These are phyloP conservation scores for Chaetomiaceae sp. DNA, from an alignment of 2,329 filamentous ascomycete species.

Conservation along the genomic window DNA sequence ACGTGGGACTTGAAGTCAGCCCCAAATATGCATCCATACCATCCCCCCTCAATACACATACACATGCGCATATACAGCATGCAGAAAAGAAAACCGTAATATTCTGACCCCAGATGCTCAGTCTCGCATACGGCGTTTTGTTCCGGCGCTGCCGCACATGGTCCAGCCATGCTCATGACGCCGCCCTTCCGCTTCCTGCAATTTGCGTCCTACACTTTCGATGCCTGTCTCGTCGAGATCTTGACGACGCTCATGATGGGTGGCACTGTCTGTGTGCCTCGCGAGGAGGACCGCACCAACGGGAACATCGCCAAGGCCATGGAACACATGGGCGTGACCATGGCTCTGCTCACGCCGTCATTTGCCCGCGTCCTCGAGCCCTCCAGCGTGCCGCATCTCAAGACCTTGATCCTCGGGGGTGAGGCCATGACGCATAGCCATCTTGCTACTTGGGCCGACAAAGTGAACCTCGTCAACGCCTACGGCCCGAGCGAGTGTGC, in stretches of 20 bases:
- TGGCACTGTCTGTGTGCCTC: constrained; percentile 38
- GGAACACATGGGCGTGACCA: constrained; percentile 25
- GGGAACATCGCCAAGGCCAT: constrained; percentile 32
- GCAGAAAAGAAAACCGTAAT: not conserved
- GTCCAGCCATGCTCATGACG: constrained; percentile 18
- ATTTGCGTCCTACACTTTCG: constrained; percentile 37
- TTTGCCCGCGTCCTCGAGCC: constrained; percentile 27
- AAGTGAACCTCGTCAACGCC: constrained; percentile 33
- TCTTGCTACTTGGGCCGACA: constrained; percentile 38
- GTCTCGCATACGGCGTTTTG: constrained; percentile 23
- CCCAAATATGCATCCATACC: too few species aligned
- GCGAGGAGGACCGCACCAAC: constrained; percentile 35
- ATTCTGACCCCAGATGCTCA: constrained; percentile 1
- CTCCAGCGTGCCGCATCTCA: constrained; percentile 30
- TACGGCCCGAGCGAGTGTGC: constrained; percentile 37
- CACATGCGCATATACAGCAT: too few species aligned
- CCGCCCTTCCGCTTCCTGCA: constrained; percentile 26
- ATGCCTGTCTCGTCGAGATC: constrained; percentile 37
- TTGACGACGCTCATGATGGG: constrained; percentile 36
- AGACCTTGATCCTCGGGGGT: constrained; percentile 46
- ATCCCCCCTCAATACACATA: too few species aligned
- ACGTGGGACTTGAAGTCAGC: too few species aligned
- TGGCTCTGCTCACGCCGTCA: constrained; percentile 28
- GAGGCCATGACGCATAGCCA: constrained; percentile 33
- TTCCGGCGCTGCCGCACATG: constrained; percentile 24